Base-by-base conservation (phyloP, 169 alveolate species). In the Plasmodium sp. region DNA sequence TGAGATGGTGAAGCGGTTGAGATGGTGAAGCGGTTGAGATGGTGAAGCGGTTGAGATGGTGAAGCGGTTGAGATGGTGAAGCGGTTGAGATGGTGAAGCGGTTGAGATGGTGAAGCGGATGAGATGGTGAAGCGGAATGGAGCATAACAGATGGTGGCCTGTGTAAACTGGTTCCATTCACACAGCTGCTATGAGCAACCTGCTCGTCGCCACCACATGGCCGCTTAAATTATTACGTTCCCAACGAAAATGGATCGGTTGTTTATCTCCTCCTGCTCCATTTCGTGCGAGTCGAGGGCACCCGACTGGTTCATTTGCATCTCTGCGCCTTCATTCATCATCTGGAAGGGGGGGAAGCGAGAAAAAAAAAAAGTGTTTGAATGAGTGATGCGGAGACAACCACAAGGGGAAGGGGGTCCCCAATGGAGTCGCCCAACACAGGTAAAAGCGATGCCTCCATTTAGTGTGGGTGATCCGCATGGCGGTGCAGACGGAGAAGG, bases 221-320 rank as follows among this genome's bases (percentile, higher is more conserved):
- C 27, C 62, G 16, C 22, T 51, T 67, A 22, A 31, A 31, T 79
- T 34, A 88, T 71, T 96, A 96, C 98, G 74, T 96, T 96, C 62
- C 98, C 98, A 36, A 96, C 98, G 73, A 94, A 96, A 51, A 96
- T 92, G 56, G 98, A 96, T 77, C 98, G 84, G 48, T 95, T 93
- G 84, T 96, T 97, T 41, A 95, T 96, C 73, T 96, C 98, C 54
- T 96, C 98, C n/a, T 92, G 95, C 22, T 84, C 93, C 90, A 77
- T 81, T 51, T 92, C 95, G 54, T 82, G 94, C 2, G 94, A 88
- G 73, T 88, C 94, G 31, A 81, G 84, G 45, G 67, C 74, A 5
- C 91, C 88, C 5, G 36, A 22, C 54, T 88, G 94, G 39, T 80
- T 80, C 94, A 88, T 88, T 41, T 88, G 94, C 91, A 88, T 88